Conservation (phyloP, 331 rosid genomes). For the Ulmus americana region DNA sequence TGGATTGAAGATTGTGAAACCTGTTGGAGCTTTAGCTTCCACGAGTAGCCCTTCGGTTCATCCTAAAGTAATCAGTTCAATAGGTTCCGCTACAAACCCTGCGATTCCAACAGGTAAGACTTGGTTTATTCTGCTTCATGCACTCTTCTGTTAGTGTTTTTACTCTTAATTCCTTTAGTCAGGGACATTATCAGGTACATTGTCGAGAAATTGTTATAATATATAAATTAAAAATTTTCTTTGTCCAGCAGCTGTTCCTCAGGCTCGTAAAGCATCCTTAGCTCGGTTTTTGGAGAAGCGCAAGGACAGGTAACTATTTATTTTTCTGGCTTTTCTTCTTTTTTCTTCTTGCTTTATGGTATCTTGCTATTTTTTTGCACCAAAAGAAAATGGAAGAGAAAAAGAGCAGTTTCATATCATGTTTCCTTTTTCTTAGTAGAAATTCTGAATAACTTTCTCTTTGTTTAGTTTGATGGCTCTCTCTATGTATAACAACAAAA, state of each 20-base stretch:
- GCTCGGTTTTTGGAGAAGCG: conserved; percentile 90
- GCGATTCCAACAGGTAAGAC: conserved; percentile 52
- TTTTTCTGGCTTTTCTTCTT: neutral
- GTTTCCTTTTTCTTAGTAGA: neutral
- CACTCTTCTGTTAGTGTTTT: neutral
- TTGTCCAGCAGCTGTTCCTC: conserved; percentile 60
- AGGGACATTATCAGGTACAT: neutral
- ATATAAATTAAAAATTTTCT: neutral
- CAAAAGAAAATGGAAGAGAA: neutral
- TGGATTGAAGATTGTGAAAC: conserved; percentile 34
- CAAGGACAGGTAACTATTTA: conserved; percentile 73
- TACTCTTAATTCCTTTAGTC: neutral
- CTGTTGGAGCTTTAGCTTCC: conserved; percentile 35
- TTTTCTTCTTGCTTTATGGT: neutral
- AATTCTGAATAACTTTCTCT: neutral
- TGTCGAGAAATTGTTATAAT: neutral
- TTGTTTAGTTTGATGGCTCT: neutral
- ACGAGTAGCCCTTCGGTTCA: conserved; percentile 39
- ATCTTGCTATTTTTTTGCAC: neutral
- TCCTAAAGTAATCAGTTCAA: conserved; percentile 35
- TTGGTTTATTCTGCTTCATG: neutral
- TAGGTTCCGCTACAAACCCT: conserved; percentile 35
- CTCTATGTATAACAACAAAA: neutral
- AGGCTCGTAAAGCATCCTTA: conserved; percentile 90
- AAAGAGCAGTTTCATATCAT: neutral